Conservation (phyloP, 768 basidiomycete species). For the Leccinum uliginosum region DNA sequence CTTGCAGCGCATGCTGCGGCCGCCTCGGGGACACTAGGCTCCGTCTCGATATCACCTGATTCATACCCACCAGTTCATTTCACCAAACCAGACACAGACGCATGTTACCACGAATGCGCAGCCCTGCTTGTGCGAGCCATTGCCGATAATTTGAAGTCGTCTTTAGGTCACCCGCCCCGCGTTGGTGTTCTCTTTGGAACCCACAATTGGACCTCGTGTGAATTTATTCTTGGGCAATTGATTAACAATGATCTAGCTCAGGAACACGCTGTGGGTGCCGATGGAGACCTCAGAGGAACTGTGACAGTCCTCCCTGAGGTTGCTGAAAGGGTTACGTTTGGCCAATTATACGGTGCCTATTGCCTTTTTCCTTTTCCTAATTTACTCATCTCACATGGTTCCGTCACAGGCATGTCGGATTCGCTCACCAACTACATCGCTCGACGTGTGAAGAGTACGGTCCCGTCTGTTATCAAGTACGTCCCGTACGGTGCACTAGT, state of each 20-base stretch:
- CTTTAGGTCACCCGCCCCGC: conserved; percentile 10
- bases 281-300: conserved; percentile 23
- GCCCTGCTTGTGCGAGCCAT: conserved; percentile 53
- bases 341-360: conserved; percentile 75
- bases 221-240: conserved; percentile 57
- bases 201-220: conserved; percentile 73
- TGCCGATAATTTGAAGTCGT: conserved; percentile 42
- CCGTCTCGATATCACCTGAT: conserved; percentile 53
- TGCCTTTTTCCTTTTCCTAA: neutral
- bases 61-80: conserved; percentile 62
- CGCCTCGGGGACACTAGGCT: conserved; percentile 18
- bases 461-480: conserved; percentile 83
- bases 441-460: conserved; percentile 40
- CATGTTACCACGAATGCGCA: conserved; percentile 63
- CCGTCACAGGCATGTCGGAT: conserved; percentile 73
- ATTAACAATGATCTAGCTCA: conserved; percentile 47
- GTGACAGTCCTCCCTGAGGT: conserved; percentile 49
- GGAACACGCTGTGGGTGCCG: conserved; percentile 10
- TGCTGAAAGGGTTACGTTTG: conserved; percentile 65
- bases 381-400: neutral
- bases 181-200: conserved; percentile 81
- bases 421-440: conserved; percentile 71
- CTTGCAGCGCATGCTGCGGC: conserved; percentile 36
- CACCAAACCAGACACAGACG: conserved; percentile 68
- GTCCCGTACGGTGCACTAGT: conserved; percentile 71